Evolutionary conservation across 179 eudicot genomes (phyloP), one percentile per base, ranked within the genome.

Genomic region (Silene vulgaris): DNA sequence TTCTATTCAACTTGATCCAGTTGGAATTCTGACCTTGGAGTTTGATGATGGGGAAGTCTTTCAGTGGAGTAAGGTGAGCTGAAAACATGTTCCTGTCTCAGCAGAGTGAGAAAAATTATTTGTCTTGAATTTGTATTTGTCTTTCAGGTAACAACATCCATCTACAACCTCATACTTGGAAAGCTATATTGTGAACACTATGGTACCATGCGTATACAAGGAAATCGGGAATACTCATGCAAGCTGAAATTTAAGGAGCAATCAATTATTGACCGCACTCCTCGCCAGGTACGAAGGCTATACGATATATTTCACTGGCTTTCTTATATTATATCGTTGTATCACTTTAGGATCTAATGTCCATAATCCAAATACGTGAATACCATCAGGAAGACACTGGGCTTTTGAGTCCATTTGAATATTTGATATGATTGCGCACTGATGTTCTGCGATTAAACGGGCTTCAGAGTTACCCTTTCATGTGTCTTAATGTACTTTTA

Each of bases 21-120:
- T 90, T 80, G 98, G 98, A 65, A 74, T 84, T 82, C 80, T 94
- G 75, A 89, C 96, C 65, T 67, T 92, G 83, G 92, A 92, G 83
- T 94, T 94, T 80, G 97, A 94, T 77, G 98, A 94, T 79, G 98
- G 98, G 48, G 98, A 94, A 86, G 86, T 91, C 79, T 88, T 90
- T 78, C 97, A 88, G 69, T 94, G 98, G 98, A 94, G 88, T 75
- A 94, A 94, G 97, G 98, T 95, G 85, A 68, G 81, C 72, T 66
- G 16, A 26, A 57, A 57, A 28, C n/a, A 71, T 35, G 1, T 14
- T 64, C 73, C 28, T 14, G 17, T 28, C 32, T 29, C 2, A 70
- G 12, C 20, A 26, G 60, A 70, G 61, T 13, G 11, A 13, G 20
- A 23, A 21, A 17, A 23, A n/a, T 45, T 65, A 16, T 30, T 67